Percentiles rank a stretch among this genome's conserved stretches.
Evolutionary conservation across 176 grass and related monocot genomes (phyloP).

Genomic region (Pharus latifolius): DNA sequence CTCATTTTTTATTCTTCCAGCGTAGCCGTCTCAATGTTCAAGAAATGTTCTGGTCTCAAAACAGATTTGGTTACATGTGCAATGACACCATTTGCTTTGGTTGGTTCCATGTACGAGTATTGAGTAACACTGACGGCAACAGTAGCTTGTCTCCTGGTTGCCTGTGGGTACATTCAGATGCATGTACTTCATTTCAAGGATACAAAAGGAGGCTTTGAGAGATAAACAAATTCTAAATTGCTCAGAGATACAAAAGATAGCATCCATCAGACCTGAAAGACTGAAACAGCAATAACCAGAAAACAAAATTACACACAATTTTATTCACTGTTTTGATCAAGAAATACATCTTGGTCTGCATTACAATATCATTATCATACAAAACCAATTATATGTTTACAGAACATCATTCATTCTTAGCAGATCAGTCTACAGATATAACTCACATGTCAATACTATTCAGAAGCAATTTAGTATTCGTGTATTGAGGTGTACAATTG

Average conservation of each 20-base stretch:
- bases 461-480: slow-evolving; percentile 13
- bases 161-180: background rate
- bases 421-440: slow-evolving; percentile 11
- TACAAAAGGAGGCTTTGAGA: background rate
- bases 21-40: background rate
- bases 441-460: slow-evolving; percentile 10
- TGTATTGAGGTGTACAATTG: slow-evolving; percentile 22
- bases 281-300: slow-evolving; percentile 7
- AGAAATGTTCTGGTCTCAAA: background rate
- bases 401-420: slow-evolving; percentile 8
- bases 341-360: slow-evolving; percentile 8
- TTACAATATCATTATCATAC: slow-evolving; percentile 33
- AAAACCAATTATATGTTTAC: slow-evolving; percentile 29
- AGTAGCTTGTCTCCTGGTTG: background rate
- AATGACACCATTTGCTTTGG: background rate
- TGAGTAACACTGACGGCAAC: background rate
- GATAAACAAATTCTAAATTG: background rate
- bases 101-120: slow-evolving; percentile 4
- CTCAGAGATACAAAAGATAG: background rate
- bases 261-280: slow-evolving; percentile 4
- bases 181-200: background rate
- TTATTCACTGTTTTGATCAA: slow-evolving; percentile 23
- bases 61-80: slow-evolving; percentile 13
- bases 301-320: slow-evolving; percentile 7
- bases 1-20: background rate